phyloP scores from a whole-genome alignment of 805 yeast species.

The Saccharomycopsis olivae region DNA sequence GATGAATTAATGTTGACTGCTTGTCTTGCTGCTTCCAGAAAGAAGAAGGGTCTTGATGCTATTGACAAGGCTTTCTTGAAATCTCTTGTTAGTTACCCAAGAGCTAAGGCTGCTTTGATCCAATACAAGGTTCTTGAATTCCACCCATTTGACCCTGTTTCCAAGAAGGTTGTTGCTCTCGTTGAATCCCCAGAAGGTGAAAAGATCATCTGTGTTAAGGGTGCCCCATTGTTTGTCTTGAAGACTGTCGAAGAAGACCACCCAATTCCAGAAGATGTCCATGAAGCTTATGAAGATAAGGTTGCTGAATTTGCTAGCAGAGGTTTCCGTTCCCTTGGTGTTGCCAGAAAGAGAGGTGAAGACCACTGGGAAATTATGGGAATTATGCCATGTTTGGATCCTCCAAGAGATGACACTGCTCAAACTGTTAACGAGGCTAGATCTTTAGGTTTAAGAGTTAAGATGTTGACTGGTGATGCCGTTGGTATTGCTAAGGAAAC shows the following conservation, averaged over 20 bases:
- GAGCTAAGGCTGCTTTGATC: conserved; percentile 85
- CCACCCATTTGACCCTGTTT: conserved; percentile 97
- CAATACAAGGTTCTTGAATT: conserved; percentile 91
- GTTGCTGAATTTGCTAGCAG: conserved; percentile 96
- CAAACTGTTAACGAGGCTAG: conserved; percentile 88
- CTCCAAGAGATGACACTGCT: conserved; percentile 98
- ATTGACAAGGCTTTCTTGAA: conserved; percentile 95
- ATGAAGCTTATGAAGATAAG: conserved; percentile 91
- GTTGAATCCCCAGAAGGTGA: conserved; percentile 96
- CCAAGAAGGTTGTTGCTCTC: conserved; percentile 90
- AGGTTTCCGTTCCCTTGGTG: conserved; percentile 98
- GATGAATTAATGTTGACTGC: conserved; percentile 97
- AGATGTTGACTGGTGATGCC: conserved; percentile 99
- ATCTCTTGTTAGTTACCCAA: conserved; percentile 78
- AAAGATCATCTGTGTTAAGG: conserved; percentile 91
- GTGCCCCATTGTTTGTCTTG: conserved; percentile 95
- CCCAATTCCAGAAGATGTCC: conserved; percentile 89
- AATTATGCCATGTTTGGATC: conserved; percentile 98
- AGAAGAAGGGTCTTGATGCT: conserved; percentile 97
- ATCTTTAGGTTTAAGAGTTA: conserved; percentile 83
- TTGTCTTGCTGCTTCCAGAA: conserved; percentile 94
- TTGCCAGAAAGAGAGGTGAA: conserved; percentile 97
- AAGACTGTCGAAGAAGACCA: conserved; percentile 96
- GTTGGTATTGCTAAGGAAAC: conserved; percentile 98
- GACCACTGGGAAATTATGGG: conserved; percentile 97